Evolutionary conservation across 2,329 filamentous ascomycete species (phyloP), one percentile per base, ranked within the genome.

Genomic region (Pseudogymnoascus verrucosus): DNA sequence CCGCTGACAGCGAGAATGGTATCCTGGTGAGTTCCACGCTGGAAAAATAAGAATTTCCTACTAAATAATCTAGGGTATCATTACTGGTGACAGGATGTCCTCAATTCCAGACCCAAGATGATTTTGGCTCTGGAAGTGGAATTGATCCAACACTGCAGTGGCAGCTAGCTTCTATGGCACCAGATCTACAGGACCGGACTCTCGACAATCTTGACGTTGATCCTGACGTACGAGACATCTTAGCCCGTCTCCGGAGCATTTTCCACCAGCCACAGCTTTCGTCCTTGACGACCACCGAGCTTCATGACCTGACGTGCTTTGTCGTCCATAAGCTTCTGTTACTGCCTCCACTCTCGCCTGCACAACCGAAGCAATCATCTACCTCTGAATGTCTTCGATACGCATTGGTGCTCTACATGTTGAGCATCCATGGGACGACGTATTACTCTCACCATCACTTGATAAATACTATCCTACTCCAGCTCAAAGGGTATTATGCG

Each of bases 231-330:
- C 11, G 42, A 31, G 62, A 67, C 34, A 63, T 68, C 12, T 19
- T 69, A 3, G 26, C 19, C 8, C 66, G 66, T 42, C 67, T 71
- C 23, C 67, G 64, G 12, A 65, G 12, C 12, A 61, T 83, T 3
- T 79, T 83, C 60, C 73, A 76, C 1, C 70, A 72, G 3, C 69
- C 74, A 0, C 65, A 71, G 11, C 63, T 63, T 0, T 63, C 51
- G 8, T 68, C 68, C 0, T 64, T 81, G 0, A 66, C 78, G 1
- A 72, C 73, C 0, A 79, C 79, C 0, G 74, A 77, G 54, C 76
- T 85, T 0, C 83, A 85, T 64, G 83, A 85, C 63, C 72, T 85
- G 1, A 80, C 80, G 5, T 83, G 80, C 61, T 85, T 82, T 66
- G 78, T 81, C 21, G 71, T 84, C 0, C 82, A 85, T 64, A 76